Percentiles rank a stretch among this genome's conserved stretches.
Conservation (phyloP, 352 stramenopile species). For the Chrysophaeum taylorii region DNA sequence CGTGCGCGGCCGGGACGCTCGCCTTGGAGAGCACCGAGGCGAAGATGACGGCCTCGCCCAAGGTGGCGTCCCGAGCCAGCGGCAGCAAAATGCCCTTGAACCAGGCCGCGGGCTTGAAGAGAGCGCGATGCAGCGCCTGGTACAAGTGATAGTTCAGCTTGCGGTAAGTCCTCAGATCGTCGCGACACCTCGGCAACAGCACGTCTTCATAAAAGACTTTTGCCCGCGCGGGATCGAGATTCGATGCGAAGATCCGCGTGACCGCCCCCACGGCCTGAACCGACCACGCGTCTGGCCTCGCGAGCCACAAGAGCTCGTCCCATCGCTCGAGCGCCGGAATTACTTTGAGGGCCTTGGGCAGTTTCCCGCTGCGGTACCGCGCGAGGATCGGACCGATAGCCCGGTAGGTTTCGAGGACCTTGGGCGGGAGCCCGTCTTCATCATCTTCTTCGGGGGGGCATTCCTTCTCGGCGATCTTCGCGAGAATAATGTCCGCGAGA, state of each 20-base stretch:
- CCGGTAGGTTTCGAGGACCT: conserved; percentile 97
- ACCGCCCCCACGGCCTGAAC: conserved; percentile 92
- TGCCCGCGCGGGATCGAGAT: conserved; percentile 97
- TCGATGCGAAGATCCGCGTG: conserved; percentile 95
- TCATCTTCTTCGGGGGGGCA: conserved; percentile 38
- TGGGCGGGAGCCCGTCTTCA: conserved; percentile 45
- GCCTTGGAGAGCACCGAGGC: conserved; percentile 90
- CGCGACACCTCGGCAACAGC: conserved; percentile 82
- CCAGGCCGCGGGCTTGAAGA: conserved; percentile 98
- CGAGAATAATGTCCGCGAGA: conserved; percentile 98
- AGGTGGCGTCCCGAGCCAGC: conserved; percentile 86
- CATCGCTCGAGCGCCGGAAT: conserved; percentile 96
- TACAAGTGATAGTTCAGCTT: conserved; percentile 99
- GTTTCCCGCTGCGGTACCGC: conserved; percentile 91
- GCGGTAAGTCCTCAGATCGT: conserved; percentile 94
- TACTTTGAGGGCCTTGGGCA: conserved; percentile 99
- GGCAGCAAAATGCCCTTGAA: conserved; percentile 99
- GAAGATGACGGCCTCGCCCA: conserved; percentile 94
- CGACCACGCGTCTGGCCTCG: conserved; percentile 91
- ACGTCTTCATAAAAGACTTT: conserved; percentile 98
- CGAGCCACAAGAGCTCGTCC: conserved; percentile 95
- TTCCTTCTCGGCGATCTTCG: conserved; percentile 96
- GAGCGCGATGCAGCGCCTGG: conserved; percentile 91
- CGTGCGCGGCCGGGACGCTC: conserved; percentile 97
- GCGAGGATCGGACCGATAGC: conserved; percentile 92